These are phyloP conservation scores for Chlorella sp. DNA, from an alignment of 139 green algal species.

Conservation along the genomic window DNA sequence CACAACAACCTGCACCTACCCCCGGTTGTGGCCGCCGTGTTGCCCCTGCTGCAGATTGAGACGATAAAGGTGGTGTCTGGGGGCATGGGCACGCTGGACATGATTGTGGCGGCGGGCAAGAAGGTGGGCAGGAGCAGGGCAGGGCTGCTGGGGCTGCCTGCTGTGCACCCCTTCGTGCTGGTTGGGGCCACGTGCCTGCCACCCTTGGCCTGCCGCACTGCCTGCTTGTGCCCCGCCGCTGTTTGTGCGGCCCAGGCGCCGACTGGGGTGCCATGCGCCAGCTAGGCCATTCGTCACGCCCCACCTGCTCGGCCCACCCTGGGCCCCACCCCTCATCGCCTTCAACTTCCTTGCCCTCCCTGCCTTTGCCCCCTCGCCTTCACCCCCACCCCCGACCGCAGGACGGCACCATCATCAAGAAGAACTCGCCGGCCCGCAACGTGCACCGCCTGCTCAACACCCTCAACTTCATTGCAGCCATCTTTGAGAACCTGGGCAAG, in stretches of 20 bases:
- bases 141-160: no score
- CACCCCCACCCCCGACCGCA: conserved; percentile 21
- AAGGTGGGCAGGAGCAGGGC: conserved; percentile 34
- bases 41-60: conserved; percentile 34
- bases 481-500: conserved; percentile 61
- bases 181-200: no score
- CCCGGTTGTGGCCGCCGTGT: not conserved
- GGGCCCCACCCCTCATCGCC: not conserved
- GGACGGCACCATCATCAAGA: conserved; percentile 57
- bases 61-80: conserved; percentile 37
- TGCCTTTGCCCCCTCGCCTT: no score
- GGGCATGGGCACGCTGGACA: conserved; percentile 37
- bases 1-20: not conserved
- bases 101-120: conserved; percentile 55
- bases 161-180: no score
- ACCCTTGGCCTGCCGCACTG: no score
- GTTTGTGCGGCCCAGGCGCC: no score
- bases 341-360: no score
- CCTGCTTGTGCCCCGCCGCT: no score
- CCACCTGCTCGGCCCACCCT: not conserved
- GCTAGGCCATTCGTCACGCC: no score
- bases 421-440: conserved; percentile 73
- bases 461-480: conserved; percentile 63
- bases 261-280: no score
- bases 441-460: conserved; percentile 67